phyloP scores from a whole-genome alignment of 2,329 filamentous ascomycete genomes.

The Sporothrix pseudoabietina region DNA sequence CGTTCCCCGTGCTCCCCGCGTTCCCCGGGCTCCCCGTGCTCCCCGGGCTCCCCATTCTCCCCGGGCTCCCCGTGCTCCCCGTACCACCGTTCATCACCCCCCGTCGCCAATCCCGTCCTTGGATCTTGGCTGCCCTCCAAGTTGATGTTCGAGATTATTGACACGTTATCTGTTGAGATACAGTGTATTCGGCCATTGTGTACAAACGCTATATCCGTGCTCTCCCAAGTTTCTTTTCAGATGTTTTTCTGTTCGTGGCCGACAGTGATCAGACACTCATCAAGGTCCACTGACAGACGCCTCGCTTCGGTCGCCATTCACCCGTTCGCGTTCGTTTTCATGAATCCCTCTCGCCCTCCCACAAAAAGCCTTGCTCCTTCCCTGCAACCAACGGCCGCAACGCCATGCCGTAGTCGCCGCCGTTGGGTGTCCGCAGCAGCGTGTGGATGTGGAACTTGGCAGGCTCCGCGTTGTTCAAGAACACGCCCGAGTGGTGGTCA shows the following conservation, averaged over 20 bases:
- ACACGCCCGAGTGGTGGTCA: conserved; percentile 76
- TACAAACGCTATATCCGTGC: conserved; percentile 2
- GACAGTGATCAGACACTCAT: too few species aligned
- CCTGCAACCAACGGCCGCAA: conserved; percentile 44
- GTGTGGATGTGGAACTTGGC: conserved; percentile 82
- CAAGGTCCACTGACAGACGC: background rate
- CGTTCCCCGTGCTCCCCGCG: too few species aligned
- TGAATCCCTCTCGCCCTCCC: conserved; percentile 12
- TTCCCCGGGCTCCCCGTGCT: too few species aligned
- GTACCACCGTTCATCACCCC: background rate
- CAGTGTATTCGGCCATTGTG: background rate
- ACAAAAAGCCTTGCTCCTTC: conserved; percentile 21
- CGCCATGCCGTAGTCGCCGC: conserved; percentile 71
- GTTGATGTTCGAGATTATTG: background rate
- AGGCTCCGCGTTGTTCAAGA: conserved; percentile 71
- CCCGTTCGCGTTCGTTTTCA: background rate
- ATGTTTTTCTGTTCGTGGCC: background rate
- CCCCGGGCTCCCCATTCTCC: too few species aligned
- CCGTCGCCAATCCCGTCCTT: background rate
- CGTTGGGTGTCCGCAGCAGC: conserved; percentile 70
- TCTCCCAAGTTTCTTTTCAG: background rate
- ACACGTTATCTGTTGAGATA: background rate
- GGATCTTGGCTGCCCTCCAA: background rate
- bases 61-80: background rate
- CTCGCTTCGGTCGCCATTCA: background rate